Conservation (phyloP, 192 early-diverging fungal species). For the Kappamyces sp. region DNA sequence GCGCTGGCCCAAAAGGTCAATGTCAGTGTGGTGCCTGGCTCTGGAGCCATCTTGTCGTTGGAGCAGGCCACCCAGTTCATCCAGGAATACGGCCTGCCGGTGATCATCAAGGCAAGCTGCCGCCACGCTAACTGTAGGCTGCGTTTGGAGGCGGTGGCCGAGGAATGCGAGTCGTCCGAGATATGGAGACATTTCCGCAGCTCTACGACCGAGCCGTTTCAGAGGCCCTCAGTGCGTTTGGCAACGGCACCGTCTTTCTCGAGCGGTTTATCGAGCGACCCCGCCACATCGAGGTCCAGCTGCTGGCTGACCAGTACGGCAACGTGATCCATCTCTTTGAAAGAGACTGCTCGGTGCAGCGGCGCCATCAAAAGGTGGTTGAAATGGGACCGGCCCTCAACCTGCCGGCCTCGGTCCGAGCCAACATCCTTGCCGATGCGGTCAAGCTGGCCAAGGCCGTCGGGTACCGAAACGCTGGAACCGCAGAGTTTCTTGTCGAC, state of each 20-base stretch:
- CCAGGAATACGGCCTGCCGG: constrained; percentile 76
- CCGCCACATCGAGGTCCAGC: constrained; percentile 95
- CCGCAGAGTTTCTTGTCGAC: constrained; percentile 95
- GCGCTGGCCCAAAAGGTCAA: constrained; percentile 54
- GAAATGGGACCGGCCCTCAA: constrained; percentile 85
- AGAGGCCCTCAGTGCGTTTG: constrained; percentile 89
- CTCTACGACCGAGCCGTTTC: constrained; percentile 79
- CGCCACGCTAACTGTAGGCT: constrained; percentile 14
- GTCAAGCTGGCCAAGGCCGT: constrained; percentile 83
- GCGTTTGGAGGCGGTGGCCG: constrained; percentile 82
- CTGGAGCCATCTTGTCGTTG: constrained; percentile 70
- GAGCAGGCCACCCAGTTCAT: constrained; percentile 68
- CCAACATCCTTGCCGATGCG: constrained; percentile 80
- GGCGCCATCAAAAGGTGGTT: constrained; percentile 95
- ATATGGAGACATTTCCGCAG: constrained; percentile 60
- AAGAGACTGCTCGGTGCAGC: constrained; percentile 96
- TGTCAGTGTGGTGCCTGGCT: constrained; percentile 92
- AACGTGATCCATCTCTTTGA: constrained; percentile 89
- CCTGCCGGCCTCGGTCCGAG: constrained; percentile 52
- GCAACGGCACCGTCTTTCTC: constrained; percentile 92
- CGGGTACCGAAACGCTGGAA: constrained; percentile 93
- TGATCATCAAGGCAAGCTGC: constrained; percentile 91
- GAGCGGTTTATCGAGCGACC: constrained; percentile 89
- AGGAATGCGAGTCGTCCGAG: constrained; percentile 90
- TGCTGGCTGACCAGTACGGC: constrained; percentile 76